Evolutionary conservation across 2,329 filamentous ascomycete genomes (phyloP).

Genomic region (Drechslera avenae): DNA sequence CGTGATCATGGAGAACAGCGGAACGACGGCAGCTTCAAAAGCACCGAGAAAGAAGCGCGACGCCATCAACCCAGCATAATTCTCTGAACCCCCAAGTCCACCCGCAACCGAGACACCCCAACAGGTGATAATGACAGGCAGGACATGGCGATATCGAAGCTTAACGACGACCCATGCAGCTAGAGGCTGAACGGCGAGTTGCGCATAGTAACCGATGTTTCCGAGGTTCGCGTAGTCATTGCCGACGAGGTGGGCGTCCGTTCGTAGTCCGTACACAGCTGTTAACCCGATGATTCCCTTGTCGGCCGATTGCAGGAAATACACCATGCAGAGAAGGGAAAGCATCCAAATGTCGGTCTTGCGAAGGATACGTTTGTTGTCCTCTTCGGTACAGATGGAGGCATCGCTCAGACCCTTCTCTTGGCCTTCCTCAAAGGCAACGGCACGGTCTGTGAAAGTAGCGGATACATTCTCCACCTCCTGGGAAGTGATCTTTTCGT

Average conservation of each 20-base stretch:
- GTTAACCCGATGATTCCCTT: conserved; percentile 58
- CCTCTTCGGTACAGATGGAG: conserved; percentile 27
- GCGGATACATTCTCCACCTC: conserved; percentile 19
- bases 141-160: conserved; percentile 35
- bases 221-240: conserved; percentile 56
- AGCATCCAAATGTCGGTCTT: conserved; percentile 31
- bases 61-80: conserved; percentile 25
- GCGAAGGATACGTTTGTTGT: conserved; percentile 29
- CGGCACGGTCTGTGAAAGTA: conserved; percentile 15
- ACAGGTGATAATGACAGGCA: conserved; percentile 46
- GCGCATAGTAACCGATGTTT: conserved; percentile 57
- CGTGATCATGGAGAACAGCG: conserved; percentile 35
- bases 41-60: conserved; percentile 32
- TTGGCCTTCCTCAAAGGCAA: conserved; percentile 29
- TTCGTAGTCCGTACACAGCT: conserved; percentile 58
- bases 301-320: conserved; percentile 48
- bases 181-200: conserved; percentile 58
- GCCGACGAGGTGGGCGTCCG: conserved; percentile 46
- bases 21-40: conserved; percentile 34
- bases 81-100: conserved; percentile 25
- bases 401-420: conserved; percentile 19
- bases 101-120: conserved; percentile 53
- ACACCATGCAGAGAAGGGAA: conserved; percentile 32
- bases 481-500: conserved; percentile 18
- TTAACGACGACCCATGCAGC: conserved; percentile 58